Conservation (phyloP, 257 asterid genomes). For the Solanum pimpinellifolium region DNA sequence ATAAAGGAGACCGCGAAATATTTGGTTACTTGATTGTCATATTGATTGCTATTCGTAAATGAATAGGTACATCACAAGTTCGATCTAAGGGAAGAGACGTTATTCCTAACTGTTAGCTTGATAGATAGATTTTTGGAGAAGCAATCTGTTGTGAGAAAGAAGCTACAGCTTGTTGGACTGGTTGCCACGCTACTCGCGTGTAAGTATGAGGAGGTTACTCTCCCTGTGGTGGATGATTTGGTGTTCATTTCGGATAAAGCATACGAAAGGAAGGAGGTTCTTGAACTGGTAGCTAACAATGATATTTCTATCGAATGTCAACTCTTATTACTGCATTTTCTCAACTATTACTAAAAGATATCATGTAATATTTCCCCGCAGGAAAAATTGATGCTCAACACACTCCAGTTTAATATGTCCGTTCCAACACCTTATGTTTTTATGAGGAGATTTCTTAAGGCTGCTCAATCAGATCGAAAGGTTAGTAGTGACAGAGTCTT, state of each 20-base stretch:
- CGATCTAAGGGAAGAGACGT: slow-evolving; percentile 72
- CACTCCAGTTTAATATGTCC: slow-evolving; percentile 72
- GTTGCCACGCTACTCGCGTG: slow-evolving; percentile 84
- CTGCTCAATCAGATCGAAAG: slow-evolving; percentile 76
- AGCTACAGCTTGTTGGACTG: slow-evolving; percentile 81
- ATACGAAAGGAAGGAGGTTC: slow-evolving; percentile 59
- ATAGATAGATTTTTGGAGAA: slow-evolving; percentile 75
- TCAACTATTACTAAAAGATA: background rate
- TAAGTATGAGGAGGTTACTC: slow-evolving; percentile 87
- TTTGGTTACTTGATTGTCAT: background rate
- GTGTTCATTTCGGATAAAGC: slow-evolving; percentile 87
- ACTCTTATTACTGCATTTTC: background rate
- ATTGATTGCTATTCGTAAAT: background rate
- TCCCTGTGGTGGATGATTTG: slow-evolving; percentile 78
- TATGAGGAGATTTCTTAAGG: slow-evolving; percentile 75
- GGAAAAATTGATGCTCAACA: slow-evolving; percentile 75
- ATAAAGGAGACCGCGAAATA: background rate
- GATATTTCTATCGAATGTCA: no score
- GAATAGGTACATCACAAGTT: slow-evolving; percentile 90
- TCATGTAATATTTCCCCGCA: background rate
- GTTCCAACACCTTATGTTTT: slow-evolving; percentile 82
- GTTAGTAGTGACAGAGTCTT: slow-evolving; percentile 9
- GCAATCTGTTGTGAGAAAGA: slow-evolving; percentile 73
- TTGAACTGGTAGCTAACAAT: slow-evolving; percentile 53
- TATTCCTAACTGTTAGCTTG: slow-evolving; percentile 65